Evolutionary conservation across 2,329 filamentous ascomycete species (phyloP).

Genomic region (Diaporthe citriasiana): DNA sequence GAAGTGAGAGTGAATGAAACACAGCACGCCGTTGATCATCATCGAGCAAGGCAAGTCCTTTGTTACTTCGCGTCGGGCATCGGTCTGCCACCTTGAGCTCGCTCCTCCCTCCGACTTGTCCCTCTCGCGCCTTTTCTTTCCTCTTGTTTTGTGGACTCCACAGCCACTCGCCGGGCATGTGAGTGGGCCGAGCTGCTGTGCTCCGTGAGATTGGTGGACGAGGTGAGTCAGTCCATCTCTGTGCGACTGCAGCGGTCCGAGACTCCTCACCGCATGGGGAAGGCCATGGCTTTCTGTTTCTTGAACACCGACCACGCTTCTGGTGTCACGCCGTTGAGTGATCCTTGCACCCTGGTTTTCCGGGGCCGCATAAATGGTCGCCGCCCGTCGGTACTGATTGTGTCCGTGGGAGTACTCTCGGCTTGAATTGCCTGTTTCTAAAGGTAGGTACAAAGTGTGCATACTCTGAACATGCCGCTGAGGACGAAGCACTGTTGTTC

Average conservation of each 20-base stretch:
- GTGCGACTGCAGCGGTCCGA: constrained; percentile 10
- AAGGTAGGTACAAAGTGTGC: neutral
- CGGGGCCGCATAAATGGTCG: neutral
- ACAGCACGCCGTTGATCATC: neutral
- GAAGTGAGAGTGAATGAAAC: neutral
- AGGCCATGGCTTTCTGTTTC: neutral
- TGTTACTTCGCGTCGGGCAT: neutral
- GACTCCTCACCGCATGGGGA: neutral
- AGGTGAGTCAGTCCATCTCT: constrained; percentile 15
- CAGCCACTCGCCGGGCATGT: neutral
- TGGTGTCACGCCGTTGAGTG: neutral
- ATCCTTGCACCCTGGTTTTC: neutral
- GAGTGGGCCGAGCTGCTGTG: neutral
- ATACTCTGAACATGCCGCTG: too few relatives aligned
- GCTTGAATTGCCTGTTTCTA: neutral
- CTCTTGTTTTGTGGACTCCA: neutral
- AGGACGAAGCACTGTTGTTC: too few relatives aligned
- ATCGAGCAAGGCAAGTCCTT: neutral
- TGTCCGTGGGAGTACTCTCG: neutral
- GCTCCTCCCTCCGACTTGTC: too few relatives aligned
- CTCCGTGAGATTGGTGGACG: neutral
- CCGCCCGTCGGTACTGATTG: neutral
- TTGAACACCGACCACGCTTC: neutral
- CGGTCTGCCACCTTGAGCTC: neutral
- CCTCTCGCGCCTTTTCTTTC: neutral